Evolutionary conservation across 2,329 filamentous ascomycete species (phyloP).

Genomic region (Penicillium capsulatum): DNA sequence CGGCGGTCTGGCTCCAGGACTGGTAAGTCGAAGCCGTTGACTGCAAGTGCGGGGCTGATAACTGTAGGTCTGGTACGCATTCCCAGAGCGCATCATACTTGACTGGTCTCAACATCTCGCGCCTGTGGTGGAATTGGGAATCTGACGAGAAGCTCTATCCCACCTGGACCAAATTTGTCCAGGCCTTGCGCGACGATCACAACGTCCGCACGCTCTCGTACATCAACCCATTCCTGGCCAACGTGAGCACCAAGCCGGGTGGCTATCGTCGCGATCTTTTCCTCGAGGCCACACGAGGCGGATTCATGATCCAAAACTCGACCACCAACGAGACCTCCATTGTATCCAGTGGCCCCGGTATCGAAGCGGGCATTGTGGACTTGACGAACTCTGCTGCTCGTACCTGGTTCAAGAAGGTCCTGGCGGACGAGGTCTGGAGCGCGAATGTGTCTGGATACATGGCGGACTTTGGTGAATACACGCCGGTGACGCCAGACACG

Average conservation of each 20-base stretch:
- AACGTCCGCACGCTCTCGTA: conserved; percentile 31
- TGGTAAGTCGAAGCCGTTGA: too few species aligned
- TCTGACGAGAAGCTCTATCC: conserved; percentile 34
- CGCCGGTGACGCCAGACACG: conserved; percentile 27
- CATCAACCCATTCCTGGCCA: conserved; percentile 35
- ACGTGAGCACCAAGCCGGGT: conserved; percentile 33
- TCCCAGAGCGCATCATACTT: conserved; percentile 31
- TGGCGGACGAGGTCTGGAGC: conserved; percentile 33
- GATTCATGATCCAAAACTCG: conserved; percentile 34
- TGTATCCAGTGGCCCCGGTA: conserved; percentile 36
- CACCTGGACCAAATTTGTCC: conserved; percentile 34
- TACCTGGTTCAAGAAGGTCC: conserved; percentile 32
- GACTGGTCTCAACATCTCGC: conserved; percentile 29
- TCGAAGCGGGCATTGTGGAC: conserved; percentile 37
- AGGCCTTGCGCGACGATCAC: conserved; percentile 29
- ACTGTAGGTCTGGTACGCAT: conserved; percentile 33
- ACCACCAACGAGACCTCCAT: conserved; percentile 32
- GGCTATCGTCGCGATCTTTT: conserved; percentile 32
- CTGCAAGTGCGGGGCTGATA: too few species aligned
- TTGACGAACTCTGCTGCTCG: conserved; percentile 33
- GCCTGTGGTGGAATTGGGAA: conserved; percentile 42
- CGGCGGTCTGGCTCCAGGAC: conserved; percentile 37
- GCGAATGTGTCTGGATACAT: conserved; percentile 36
- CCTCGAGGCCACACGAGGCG: conserved; percentile 27
- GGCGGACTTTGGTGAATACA: conserved; percentile 39